Evolutionary conservation across 768 basidiomycete genomes (phyloP), one percentile per base, ranked within the genome.

Genomic region (Termitomyces sp.): DNA sequence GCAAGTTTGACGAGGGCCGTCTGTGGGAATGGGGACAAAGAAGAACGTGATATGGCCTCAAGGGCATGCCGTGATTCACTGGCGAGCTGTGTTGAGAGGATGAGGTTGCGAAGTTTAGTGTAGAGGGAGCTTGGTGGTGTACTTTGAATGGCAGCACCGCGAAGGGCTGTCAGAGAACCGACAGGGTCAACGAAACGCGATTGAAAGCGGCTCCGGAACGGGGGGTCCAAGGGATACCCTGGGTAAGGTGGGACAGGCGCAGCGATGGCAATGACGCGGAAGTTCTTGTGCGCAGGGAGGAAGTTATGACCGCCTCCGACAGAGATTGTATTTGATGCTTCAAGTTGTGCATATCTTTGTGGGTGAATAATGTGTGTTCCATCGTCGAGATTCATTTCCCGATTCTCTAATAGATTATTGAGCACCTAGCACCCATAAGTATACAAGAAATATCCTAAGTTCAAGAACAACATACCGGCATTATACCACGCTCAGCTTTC

Each of bases 351-450:
- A 62, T 79, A 81, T 30, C 84, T 80, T 56, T 83, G 80, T 0
- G 84, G 80, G 59, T 86, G 85, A 22, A 88, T 78, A 45, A 88
- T 86, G 61, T 87, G 85, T 2, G 84, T 84, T 35, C 85, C 85
- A 57, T 88, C 85, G 61, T 86, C 86, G 30, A 88, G 68, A 59
- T 88, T 86, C 83, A 88, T 84, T 71, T 88, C 86, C n/a, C 86
- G 72, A 66, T 86, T 87, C 70, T 88, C 86, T 44, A 88, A 64
- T 5, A 88, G 72, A 66, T 87, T 88, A 62, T 87, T 87, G 5
- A 88, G 72, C 16, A 87, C 74, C 77, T 79, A 58, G 20, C 20
- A 30, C 36, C 1, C 26, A 46, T 60, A 7, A 58, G 48, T 18
- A 13, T 35, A 36, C 22, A n/a, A 38, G 36, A 3, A 11, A 14